phyloP scores from a whole-genome alignment of 208 protist species.

The Trypanosoma cruzi region DNA sequence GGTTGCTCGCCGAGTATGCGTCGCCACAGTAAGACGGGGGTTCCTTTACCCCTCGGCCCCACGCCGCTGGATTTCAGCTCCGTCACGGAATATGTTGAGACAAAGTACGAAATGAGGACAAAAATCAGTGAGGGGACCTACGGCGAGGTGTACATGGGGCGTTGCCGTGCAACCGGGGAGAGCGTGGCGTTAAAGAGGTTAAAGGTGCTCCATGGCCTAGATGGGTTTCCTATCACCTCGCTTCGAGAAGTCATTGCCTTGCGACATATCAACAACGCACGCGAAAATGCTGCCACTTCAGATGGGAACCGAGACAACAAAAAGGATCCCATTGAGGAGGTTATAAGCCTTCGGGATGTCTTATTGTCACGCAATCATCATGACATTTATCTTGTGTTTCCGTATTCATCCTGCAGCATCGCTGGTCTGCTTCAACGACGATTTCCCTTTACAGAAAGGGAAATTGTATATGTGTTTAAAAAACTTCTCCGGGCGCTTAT shows the following conservation, averaged over 20 bases:
- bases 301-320: not conserved
- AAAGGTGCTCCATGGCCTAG: constrained; percentile 73
- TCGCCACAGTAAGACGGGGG: constrained; percentile 48
- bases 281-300: constrained; percentile 15
- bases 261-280: constrained; percentile 68
- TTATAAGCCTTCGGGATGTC: constrained; percentile 78
- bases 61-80: constrained; percentile 43
- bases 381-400: constrained; percentile 84
- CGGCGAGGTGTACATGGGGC: constrained; percentile 94
- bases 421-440: constrained; percentile 64
- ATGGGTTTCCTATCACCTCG: constrained; percentile 90
- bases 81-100: constrained; percentile 57
- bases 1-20: constrained; percentile 32
- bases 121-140: constrained; percentile 97
- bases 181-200: constrained; percentile 85
- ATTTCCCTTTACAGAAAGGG: constrained; percentile 57
- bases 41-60: constrained; percentile 61
- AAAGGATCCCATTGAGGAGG: constrained; percentile 57
- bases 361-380: constrained; percentile 57
- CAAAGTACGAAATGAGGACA: constrained; percentile 67
- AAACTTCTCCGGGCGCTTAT: constrained; percentile 54
- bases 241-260: constrained; percentile 87
- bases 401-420: constrained; percentile 70
- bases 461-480: constrained; percentile 80
- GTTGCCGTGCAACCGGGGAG: constrained; percentile 43